phyloP scores from a whole-genome alignment of 2,329 filamentous ascomycete species.

The Karstenula rhodostoma region DNA sequence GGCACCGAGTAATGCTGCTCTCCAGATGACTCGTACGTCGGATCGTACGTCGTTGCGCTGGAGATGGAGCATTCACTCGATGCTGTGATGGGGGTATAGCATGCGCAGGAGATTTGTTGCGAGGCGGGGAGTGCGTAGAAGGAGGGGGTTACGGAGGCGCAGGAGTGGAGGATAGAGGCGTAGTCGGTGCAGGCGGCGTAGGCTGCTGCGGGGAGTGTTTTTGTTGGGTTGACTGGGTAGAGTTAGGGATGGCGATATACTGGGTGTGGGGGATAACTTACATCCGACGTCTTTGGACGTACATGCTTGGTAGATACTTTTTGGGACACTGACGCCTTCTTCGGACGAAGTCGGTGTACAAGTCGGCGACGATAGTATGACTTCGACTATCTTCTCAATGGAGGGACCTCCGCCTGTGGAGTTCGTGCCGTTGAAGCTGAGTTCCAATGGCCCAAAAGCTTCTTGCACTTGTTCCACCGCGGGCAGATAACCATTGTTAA shows the following conservation, averaged over 20 bases:
- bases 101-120: slow-evolving; percentile 22
- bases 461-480: slow-evolving; percentile 9
- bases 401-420: neutral
- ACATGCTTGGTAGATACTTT: slow-evolving; percentile 7
- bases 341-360: slow-evolving; percentile 1
- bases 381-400: slow-evolving; percentile 3
- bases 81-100: slow-evolving; percentile 15
- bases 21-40: too few relatives aligned
- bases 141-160: slow-evolving; percentile 16
- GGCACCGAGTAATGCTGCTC: neutral
- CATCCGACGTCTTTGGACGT: neutral
- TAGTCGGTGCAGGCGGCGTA: slow-evolving; percentile 25
- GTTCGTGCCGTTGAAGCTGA: slow-evolving; percentile 6
- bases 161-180: slow-evolving; percentile 17
- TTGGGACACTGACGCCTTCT: neutral
- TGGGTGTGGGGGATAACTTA: neutral
- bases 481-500: neutral
- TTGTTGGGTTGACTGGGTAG: slow-evolving; percentile 18
- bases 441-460: slow-evolving; percentile 1
- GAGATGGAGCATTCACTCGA: neutral
- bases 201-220: slow-evolving; percentile 14
- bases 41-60: neutral
- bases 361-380: slow-evolving; percentile 6
- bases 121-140: slow-evolving; percentile 22
- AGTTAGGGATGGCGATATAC: neutral